A percentile compares a stretch with the other conserved stretches of the same genome.
phyloP scores from a whole-genome alignment of 1,284 basidiomycete genomes.

The Ganoderma lingzhi region DNA sequence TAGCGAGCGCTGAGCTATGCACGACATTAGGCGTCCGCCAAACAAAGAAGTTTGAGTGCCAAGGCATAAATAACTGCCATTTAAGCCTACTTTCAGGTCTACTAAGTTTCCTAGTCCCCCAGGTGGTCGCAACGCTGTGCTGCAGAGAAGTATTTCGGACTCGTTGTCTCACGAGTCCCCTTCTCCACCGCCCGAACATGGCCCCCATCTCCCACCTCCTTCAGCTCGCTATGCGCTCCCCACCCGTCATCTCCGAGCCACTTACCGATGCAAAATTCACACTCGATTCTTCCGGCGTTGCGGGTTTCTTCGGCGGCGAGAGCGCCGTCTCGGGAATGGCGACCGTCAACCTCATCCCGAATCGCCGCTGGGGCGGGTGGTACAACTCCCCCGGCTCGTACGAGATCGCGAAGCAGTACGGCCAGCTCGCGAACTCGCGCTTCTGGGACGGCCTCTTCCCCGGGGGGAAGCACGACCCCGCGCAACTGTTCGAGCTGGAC shows the following conservation, averaged over 20 bases:
- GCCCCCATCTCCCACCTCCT: slow-evolving; percentile 15
- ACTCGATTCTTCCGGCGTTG: slow-evolving; percentile 32
- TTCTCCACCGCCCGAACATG: slow-evolving; percentile 1
- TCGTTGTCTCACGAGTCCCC: background rate
- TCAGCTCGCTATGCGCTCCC: slow-evolving; percentile 8
- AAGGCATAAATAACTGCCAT: background rate
- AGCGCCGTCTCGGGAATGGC: slow-evolving; percentile 31
- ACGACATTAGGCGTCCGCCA: background rate
- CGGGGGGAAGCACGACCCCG: slow-evolving; percentile 29
- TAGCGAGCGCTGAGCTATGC: background rate
- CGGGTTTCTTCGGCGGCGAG: slow-evolving; percentile 33
- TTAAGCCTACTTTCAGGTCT: background rate
- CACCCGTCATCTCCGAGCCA: slow-evolving; percentile 3
- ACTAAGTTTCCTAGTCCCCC: background rate
- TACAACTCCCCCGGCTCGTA: slow-evolving; percentile 32
- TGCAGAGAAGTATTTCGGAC: background rate
- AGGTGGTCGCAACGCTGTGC: background rate
- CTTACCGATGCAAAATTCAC: slow-evolving; percentile 24
- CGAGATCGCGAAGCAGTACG: slow-evolving; percentile 33
- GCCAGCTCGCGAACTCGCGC: slow-evolving; percentile 31
- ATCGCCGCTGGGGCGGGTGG: slow-evolving; percentile 32
- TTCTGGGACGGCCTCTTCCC: slow-evolving; percentile 34
- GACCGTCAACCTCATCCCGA: slow-evolving; percentile 29
- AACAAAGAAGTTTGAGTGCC: background rate
- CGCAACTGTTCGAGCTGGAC: slow-evolving; percentile 33